A percentile compares a stretch with the other conserved stretches of the same genome.
phyloP scores from a whole-genome alignment of 2,329 filamentous ascomycete genomes.

The Lasiodiplodia sp. region DNA sequence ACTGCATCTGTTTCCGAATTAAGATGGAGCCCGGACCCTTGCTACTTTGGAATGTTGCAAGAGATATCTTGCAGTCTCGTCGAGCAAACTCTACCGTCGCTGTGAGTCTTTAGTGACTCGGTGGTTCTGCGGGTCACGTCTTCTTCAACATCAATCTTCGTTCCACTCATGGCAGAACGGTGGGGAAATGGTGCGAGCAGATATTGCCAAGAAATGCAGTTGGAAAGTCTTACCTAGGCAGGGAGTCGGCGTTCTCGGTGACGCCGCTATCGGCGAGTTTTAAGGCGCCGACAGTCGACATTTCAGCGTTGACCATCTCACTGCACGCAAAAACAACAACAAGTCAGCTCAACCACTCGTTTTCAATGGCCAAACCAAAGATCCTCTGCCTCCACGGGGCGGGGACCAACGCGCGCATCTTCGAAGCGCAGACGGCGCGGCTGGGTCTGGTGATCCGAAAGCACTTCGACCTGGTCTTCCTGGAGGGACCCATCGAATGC shows the following conservation, averaged over 20 bases:
- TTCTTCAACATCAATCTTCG: too few relatives aligned
- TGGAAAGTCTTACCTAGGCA: not conserved
- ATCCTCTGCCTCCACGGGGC: slow-evolving; percentile 46
- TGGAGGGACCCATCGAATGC: slow-evolving; percentile 72
- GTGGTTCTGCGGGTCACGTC: too few relatives aligned
- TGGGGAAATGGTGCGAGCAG: too few relatives aligned
- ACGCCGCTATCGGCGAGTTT: slow-evolving; percentile 20
- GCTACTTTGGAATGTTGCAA: too few relatives aligned
- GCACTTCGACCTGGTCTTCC: slow-evolving; percentile 75
- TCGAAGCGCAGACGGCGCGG: slow-evolving; percentile 44
- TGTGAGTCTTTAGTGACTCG: too few relatives aligned
- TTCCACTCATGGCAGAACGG: too few relatives aligned
- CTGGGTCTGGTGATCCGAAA: slow-evolving; percentile 51
- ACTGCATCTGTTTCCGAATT: not conserved
- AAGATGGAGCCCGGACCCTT: too few relatives aligned
- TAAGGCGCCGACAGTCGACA: not conserved
- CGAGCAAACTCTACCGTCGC: too few relatives aligned
- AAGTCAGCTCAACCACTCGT: not conserved
- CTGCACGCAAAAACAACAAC: not conserved
- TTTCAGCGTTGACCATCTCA: not conserved
- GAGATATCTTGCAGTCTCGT: too few relatives aligned
- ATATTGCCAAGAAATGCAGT: too few relatives aligned
- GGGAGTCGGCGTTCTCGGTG: not conserved
- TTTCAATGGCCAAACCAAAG: slow-evolving; percentile 14
- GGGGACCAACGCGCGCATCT: slow-evolving; percentile 43